These are phyloP conservation scores for Vanderwaltozyma verrucispora DNA, from an alignment of 805 yeast genomes.

Conservation along the genomic window DNA sequence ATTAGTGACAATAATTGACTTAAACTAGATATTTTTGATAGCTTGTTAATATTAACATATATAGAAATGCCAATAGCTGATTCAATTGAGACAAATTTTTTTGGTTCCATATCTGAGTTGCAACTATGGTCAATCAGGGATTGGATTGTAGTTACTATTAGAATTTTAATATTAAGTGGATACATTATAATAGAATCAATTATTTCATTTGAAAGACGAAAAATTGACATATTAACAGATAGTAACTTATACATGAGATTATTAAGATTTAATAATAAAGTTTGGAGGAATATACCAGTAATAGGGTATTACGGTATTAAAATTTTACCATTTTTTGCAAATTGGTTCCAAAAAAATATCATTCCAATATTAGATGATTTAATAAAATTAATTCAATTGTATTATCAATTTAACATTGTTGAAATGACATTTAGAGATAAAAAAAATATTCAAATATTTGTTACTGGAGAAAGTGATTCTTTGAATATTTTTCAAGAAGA, in stretches of 20 bases:
- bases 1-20: too few relatives aligned
- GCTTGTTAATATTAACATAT: too few relatives aligned
- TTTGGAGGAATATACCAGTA: slow-evolving; percentile 13
- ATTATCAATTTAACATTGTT: slow-evolving; percentile 12
- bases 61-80: slow-evolving; percentile 3
- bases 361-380: slow-evolving; percentile 10
- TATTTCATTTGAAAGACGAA: background rate
- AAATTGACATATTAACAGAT: slow-evolving; percentile 3
- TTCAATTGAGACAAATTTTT: slow-evolving; percentile 16
- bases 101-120: slow-evolving; percentile 12
- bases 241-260: background rate
- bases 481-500: slow-evolving; percentile 5
- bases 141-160: slow-evolving; percentile 6
- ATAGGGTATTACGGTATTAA: slow-evolving; percentile 3
- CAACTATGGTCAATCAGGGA: slow-evolving; percentile 7
- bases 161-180: slow-evolving; percentile 4
- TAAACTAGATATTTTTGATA: too few relatives aligned
- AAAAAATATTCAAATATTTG: slow-evolving; percentile 14
- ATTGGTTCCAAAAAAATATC: background rate
- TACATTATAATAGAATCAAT: slow-evolving; percentile 6
- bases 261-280: background rate
- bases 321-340: background rate
- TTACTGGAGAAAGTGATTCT: slow-evolving; percentile 18
- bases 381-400: slow-evolving; percentile 6
- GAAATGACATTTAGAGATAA: slow-evolving; percentile 14